Evolutionary conservation across 1,284 basidiomycete species (phyloP), one percentile per base, ranked within the genome.

Genomic region (Naganishia albida): DNA sequence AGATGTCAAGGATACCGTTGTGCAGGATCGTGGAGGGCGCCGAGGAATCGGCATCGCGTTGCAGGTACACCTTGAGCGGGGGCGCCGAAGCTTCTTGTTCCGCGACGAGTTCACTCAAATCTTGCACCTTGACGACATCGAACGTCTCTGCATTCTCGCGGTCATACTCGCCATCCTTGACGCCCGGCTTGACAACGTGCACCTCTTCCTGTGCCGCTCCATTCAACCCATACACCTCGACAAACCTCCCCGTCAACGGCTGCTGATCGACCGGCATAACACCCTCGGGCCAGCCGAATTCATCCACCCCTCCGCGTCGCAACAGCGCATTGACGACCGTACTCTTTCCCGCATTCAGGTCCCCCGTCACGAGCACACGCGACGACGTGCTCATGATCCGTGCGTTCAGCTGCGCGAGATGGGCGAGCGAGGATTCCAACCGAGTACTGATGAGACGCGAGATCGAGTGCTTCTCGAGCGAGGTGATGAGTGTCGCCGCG

Each of bases 251-350:
- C 0, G 96, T 99, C 80, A 94, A 92, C 2, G 96, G 96, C 76
- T 99, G 96, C 78, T 99, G 93, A 78, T 99, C 96, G 67, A 93
- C 88, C 2, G 96, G 94, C 88, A 99, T 93, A 59, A 97, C 87
- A 77, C 90, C 88, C 46, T 70, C 62, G 3, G 60, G 59, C 65
- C 65, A 66, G 13, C 65, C 65, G 25, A 62, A 60, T 20, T 66
- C 65, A 20, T 63, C 65, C 18, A 50, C 52, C 1, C 65, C 65
- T 0, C 67, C 67, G 50, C 89, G 86, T 63, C 91, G 83, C 7
- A 97, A 84, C 40, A 99, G 82, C 1, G 94, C 91, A 73, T 99
- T 99, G 77, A 99, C 92, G 74, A 99, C 90, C 0, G 96, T 99
- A 39, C 93, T 97, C 81, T 99, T 99, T 73, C 96, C 96, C 38